phyloP scores from a whole-genome alignment of 2,329 filamentous ascomycete genomes.

The Chaetomium sp. region DNA sequence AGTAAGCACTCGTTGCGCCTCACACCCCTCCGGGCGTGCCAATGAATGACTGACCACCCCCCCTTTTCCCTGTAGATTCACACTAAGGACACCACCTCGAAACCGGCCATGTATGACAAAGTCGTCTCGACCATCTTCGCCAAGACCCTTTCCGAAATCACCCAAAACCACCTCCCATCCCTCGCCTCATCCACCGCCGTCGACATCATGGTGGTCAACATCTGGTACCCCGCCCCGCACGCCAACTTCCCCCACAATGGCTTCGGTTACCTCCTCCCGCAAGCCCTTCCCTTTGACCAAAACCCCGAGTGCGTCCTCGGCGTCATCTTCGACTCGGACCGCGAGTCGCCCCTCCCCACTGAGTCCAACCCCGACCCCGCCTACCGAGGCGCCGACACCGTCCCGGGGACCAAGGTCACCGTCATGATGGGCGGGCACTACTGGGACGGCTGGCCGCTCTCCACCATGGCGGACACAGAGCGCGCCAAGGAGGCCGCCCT shows the following conservation, averaged over 20 bases:
- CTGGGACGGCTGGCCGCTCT: slow-evolving; percentile 62
- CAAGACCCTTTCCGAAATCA: slow-evolving; percentile 47
- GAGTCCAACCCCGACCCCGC: slow-evolving; percentile 28
- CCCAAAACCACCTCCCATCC: slow-evolving; percentile 46
- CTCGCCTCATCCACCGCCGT: slow-evolving; percentile 64
- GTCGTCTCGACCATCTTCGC: slow-evolving; percentile 67
- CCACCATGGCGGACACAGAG: slow-evolving; percentile 62
- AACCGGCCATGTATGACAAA: slow-evolving; percentile 50
- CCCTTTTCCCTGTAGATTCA: slow-evolving; percentile 20
- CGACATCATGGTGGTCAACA: slow-evolving; percentile 88
- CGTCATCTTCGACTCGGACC: slow-evolving; percentile 86
- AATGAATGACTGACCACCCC: not conserved
- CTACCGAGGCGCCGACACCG: slow-evolving; percentile 52
- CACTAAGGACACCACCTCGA: slow-evolving; percentile 20
- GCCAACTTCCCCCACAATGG: slow-evolving; percentile 66
- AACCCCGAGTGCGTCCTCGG: slow-evolving; percentile 60
- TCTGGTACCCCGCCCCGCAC: slow-evolving; percentile 72
- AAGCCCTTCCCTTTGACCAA: slow-evolving; percentile 46
- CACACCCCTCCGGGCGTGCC: not conserved
- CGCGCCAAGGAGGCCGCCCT: slow-evolving; percentile 72
- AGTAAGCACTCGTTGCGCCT: slow-evolving; percentile 41
- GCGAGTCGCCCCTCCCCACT: slow-evolving; percentile 38
- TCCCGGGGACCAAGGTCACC: slow-evolving; percentile 77
- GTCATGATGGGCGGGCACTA: slow-evolving; percentile 95
- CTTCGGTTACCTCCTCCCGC: slow-evolving; percentile 91